Evolutionary conservation across 345 rosid species (phyloP), one percentile per base, ranked within the genome.

Genomic region (Eutrema yunnanense): DNA sequence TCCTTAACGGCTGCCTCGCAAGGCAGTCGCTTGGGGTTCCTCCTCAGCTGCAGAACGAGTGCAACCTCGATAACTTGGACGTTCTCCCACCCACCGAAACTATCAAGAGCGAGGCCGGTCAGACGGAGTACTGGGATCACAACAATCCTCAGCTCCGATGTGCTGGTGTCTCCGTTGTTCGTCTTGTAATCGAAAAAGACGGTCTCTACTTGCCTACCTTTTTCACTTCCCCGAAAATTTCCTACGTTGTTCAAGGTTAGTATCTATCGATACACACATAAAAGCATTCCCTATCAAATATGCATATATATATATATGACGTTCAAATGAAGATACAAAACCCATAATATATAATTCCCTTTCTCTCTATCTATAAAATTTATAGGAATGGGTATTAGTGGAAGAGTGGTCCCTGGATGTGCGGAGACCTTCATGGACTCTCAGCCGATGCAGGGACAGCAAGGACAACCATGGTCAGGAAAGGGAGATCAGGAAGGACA

Each of bases 401-500:
- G 88, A 8, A 49, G 60, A 22, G 59, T 80, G 46, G 52, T 84
- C 19, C 82, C 92, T 10, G 92, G 89, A 27, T 90, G 89, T 54
- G 87, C 92, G 2, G 92, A 86, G 74, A 88, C 90, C 8, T 86
- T 48, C 79, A 83, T 84, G 79, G 83, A 84, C 52, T 81, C 88
- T 9, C 81, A 78, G 68, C 67, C 67, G 0, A 33, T 59, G 80
- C 59, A 53, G 57, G 38, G 38, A 36, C 38, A 36, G 2, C 58
- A 54, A 3, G 59, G 59, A 6, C 74, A 69, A 2, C 34, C 34
- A 32, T 32, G 34, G 34, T 19, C 22, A 19, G 22, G 16, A 16
- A 16, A 16, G 16, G 22, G 50, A 26, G 67, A 48, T 9, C 59
- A 53, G 57, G 38, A 6, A 34, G 65, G 65, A 3, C 64, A 59